Base-by-base conservation (phyloP, 768 basidiomycete genomes). In the Macrolepiota fuliginosa region DNA sequence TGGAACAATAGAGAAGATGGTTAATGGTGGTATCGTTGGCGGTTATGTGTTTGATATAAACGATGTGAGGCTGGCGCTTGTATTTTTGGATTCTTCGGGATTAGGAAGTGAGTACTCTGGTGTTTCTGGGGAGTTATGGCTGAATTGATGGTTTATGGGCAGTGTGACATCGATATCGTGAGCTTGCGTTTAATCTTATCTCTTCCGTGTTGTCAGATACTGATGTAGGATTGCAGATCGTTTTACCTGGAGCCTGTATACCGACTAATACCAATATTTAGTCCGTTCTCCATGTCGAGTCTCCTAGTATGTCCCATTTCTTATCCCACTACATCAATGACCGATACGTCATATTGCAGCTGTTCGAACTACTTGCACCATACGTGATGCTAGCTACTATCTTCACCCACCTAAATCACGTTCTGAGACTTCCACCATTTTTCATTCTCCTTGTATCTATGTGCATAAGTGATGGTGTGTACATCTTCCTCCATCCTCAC, bases 221-320 rank as follows among this genome's bases (percentile, higher is more conserved):
- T 49, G 4, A 58, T 46, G 56, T 11, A 55, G 32, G 13, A 22
- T 6, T 4, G 35, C 29, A 88, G 85, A 17, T 91, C 90, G 2
- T 94, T 94, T 73, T 94, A 95, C 71, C 80, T 94, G 19, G 92
- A 88, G 42, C 92, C 93, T 2, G 92, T 94, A 6, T 94, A 93
- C 67, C 88, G 92, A 17, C 79, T 95, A 15, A 88, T 94, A 64
- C 91, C 92, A 0, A 82, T 92, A 54, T 95, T 95, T 71, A 90
- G 81, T 63, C 93, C 92, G 0, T 94, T 94, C 73, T 80, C 90
- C 62, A 94, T 94, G 93, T 81, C 88, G 0, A 70, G 83, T 3
- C 78, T 92, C 22, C 73, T 93, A 64, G 90, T 90, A 57, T n/a
- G 79, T 68, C 19, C 29, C 11, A 37, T 36, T 27, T 42, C n/a